These are phyloP conservation scores for Suillus plorans DNA, from an alignment of 768 basidiomycete genomes.

Conservation along the genomic window DNA sequence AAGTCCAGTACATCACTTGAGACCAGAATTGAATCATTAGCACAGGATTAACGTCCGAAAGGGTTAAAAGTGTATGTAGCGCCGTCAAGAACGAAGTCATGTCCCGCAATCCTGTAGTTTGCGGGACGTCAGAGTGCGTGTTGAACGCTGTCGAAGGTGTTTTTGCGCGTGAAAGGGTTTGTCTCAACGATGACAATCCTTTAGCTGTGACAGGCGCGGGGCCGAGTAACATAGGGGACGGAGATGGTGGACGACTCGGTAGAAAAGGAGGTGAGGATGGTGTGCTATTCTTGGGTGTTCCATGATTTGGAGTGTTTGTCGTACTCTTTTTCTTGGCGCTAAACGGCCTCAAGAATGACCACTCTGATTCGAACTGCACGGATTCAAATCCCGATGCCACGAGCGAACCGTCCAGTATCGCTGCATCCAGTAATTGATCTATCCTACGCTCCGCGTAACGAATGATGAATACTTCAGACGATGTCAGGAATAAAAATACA, in stretches of 20 bases:
- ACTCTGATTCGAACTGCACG: conserved; percentile 94
- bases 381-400: conserved; percentile 76
- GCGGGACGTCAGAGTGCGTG: conserved; percentile 46
- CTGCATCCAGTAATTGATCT: conserved; percentile 80
- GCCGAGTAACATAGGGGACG: conserved; percentile 43
- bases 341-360: conserved; percentile 85
- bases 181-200: conserved; percentile 65
- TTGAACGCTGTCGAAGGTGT: conserved; percentile 45
- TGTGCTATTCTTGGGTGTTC: conserved; percentile 31
- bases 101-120: conserved; percentile 47
- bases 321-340: conserved; percentile 54
- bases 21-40: conserved; percentile 91
- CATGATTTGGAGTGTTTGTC: conserved; percentile 27
- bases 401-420: conserved; percentile 80
- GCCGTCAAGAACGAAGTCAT: conserved; percentile 82
- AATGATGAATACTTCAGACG: conserved; percentile 81
- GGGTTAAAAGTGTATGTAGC: conserved; percentile 75
- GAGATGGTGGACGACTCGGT: conserved; percentile 49
- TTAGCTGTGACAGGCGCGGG: conserved; percentile 48
- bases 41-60: conserved; percentile 89
- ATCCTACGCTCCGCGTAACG: conserved; percentile 88
- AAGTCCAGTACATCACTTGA: conserved; percentile 98
- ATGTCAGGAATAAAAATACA: conserved; percentile 8
- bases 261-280: conserved; percentile 52
- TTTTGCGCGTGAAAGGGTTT: conserved; percentile 58